Base-by-base conservation (phyloP, 2,329 filamentous ascomycete genomes). In the Emergomyces pasteurianus region DNA sequence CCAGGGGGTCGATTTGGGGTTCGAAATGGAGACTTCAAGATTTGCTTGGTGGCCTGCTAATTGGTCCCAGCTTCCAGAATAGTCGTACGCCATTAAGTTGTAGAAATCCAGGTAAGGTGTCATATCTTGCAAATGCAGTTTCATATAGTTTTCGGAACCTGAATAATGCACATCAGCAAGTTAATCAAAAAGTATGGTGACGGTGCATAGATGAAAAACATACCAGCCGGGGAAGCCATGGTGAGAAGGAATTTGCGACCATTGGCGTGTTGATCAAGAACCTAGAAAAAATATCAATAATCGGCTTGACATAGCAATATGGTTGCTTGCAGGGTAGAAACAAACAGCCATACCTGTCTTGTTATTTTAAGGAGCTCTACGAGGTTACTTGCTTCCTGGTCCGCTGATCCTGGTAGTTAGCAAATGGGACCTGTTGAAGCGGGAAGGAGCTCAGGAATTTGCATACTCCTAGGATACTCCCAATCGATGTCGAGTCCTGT, bases 41-140 rank as follows among this genome's bases (percentile, higher is more conserved):
- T 96, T 96, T 14, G 91, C 84, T 72, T 95, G 88, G 75, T 96
- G 92, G 8, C 88, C 90, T 0, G 89, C 80, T 8, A 72, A 71
- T 10, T 75, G 67, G 69, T 91, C 88, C 91, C 90, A 96, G 2
- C 85, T 86, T 2, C 92, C 92, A 12, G 90, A 86, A 69, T 86
- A 94, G 73, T 95, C 90, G 73, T 94, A 95, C 1, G 87, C 88
- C 90, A 95, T 95, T 14, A 77, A 68, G 63, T 82, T 81, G 73
- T 79, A 81, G 68, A 81, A 81, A 63, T 81, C 79, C 7, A 82
- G 71, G 46, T 77, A 76, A 28, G 70, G 65, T 46, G 76, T 76
- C 78, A 80, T 79, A 47, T 71, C 72, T 10, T 66, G 67, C 26
- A 80, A 72, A 26, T 72, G 70, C 64, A 79, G 70, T 38, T 73